Evolutionary conservation across 441 rosid species (phyloP), one percentile per base, ranked within the genome.

Genomic region (Omphalea diandra): DNA sequence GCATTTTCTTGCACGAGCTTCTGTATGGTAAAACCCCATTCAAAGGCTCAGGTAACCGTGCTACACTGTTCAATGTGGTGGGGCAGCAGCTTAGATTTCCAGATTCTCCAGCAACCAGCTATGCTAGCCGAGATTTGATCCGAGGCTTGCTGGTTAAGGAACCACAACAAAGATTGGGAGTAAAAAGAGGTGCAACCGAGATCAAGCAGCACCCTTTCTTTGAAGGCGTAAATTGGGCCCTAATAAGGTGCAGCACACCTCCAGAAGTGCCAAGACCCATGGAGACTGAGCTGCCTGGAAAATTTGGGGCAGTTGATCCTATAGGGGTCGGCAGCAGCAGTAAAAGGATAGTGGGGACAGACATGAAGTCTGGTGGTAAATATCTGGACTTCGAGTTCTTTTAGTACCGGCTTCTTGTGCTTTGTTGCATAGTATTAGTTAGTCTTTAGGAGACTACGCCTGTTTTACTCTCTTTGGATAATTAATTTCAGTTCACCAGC

Each of bases 321-420:
- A 75, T 90, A n/a, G 97, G 94, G 52, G 81, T 86, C 36, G 91
- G 88, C 72, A 85, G 86, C 82, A 84, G 78, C 71, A 91, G 93
- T 67, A 94, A 88, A 65, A 85, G 90, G 71, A 80, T 85, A 71
- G 77, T 81, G 38, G 87, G 87, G 54, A 77, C 85, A 31, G 96
- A 87, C 41, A 53, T 82, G 78, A 92, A 86, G 80, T 71, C 98
- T 20, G 97, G 87, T 20, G 97, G 97, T 82, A 89, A 92, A 80
- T 94, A 79, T 86, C 93, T 94, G 72, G 99, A 94, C 85, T 94
- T 94, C 9, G 99, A 95, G 87, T 95, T 95, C 83, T 95, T 95
- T 77, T 95, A 88, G 83, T 64, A 31, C 62, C 65, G 70, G 74
- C 62, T 72, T 56, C 73, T 57, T 36, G 29, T 59, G 71, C 70